Conservation (phyloP, 139 green algal genomes). For the Coelastrella sp. region DNA sequence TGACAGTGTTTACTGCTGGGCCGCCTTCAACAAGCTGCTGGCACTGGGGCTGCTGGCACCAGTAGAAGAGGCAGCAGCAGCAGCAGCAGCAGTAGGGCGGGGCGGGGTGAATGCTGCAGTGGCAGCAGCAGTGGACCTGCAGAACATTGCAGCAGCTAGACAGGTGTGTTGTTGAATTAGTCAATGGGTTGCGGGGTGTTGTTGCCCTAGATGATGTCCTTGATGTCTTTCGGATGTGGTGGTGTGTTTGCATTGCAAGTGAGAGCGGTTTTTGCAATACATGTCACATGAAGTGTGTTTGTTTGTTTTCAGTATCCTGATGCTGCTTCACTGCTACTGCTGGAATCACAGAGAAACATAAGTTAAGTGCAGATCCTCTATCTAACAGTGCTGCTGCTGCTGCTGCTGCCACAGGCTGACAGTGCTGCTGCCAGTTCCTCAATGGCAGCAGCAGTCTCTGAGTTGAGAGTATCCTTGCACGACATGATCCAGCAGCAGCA, state of each 20-base stretch:
- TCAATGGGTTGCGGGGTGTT: not conserved
- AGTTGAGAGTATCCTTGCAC: not conserved
- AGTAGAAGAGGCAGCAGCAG: constrained; percentile 3
- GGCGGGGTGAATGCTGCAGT: not conserved
- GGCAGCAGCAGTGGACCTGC: not conserved
- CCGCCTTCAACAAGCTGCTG: constrained; percentile 9
- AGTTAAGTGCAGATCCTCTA: not conserved
- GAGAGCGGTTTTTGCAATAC: too few relatives aligned
- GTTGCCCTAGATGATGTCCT: not conserved
- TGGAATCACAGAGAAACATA: not conserved
- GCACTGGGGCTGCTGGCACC: constrained; percentile 5
- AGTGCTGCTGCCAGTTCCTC: not conserved
- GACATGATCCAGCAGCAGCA: not conserved
- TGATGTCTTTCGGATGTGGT: not conserved
- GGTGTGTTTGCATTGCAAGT: too few relatives aligned
- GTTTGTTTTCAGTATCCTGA: not conserved
- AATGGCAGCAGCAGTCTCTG: not conserved
- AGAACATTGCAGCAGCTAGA: not conserved
- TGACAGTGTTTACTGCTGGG: not conserved
- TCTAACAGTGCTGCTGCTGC: not conserved
- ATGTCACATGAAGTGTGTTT: too few relatives aligned
- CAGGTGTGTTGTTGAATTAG: not conserved
- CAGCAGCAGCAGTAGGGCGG: not conserved
- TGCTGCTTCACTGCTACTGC: not conserved
- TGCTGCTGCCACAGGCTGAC: not conserved